Evolutionary conservation across 495 filamentous ascomycete species (phyloP).

Genomic region (Cryomyces minteri): DNA sequence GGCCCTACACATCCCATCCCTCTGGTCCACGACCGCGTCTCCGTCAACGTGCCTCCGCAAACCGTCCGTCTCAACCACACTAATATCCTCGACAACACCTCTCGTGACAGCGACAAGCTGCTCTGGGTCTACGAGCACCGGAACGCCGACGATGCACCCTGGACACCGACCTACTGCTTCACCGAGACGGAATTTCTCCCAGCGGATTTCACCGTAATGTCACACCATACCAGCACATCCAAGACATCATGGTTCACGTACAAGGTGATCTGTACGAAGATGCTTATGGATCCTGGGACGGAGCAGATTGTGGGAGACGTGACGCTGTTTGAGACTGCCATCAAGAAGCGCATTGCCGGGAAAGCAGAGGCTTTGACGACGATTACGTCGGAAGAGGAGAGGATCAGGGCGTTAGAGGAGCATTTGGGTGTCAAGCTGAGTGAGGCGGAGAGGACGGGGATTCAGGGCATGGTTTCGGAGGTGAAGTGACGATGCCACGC

Average conservation of each 20-base stretch:
- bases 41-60: constrained; percentile 28
- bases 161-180: constrained; percentile 42
- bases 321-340: constrained; percentile 31
- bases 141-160: constrained; percentile 24
- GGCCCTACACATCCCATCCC: constrained; percentile 37
- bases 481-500: background rate
- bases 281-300: constrained; percentile 24
- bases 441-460: constrained; percentile 12
- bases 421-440: constrained; percentile 15
- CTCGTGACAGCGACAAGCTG: constrained; percentile 20
- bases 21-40: constrained; percentile 22
- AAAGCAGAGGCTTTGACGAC: constrained; percentile 13
- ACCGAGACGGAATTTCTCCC: constrained; percentile 40
- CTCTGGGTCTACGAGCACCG: constrained; percentile 48
- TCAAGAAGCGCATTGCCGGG: constrained; percentile 42
- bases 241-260: constrained; percentile 29
- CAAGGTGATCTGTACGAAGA: constrained; percentile 34
- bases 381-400: constrained; percentile 15
- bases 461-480: constrained; percentile 11
- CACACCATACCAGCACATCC: constrained; percentile 30
- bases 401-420: constrained; percentile 14
- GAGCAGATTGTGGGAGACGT: constrained; percentile 36
- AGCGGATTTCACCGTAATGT: constrained; percentile 48
- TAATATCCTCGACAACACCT: constrained; percentile 26
- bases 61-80: constrained; percentile 29